A percentile compares a stretch with the other conserved stretches of the same genome.
Evolutionary conservation across 1,139 yeast genomes (phyloP).

Genomic region (Pichia cactophila): DNA sequence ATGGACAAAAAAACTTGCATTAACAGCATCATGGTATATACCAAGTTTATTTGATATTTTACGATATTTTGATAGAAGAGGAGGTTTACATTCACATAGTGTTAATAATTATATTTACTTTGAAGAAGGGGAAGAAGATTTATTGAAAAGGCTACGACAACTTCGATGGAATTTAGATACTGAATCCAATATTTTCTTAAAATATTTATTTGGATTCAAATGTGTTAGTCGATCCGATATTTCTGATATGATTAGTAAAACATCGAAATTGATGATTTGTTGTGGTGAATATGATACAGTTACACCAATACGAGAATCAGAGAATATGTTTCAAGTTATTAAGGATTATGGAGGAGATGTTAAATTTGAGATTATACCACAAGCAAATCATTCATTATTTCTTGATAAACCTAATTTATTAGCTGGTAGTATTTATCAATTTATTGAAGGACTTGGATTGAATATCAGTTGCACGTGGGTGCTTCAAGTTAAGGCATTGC

Average conservation of each 20-base stretch:
- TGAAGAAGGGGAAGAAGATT: conserved; percentile 19
- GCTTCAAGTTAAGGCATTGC: conserved; percentile 41
- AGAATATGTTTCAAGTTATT: conserved; percentile 19
- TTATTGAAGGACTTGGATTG: conserved; percentile 34
- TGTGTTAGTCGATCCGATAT: conserved; percentile 41
- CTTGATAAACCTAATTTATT: conserved; percentile 58
- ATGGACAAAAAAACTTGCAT: conserved; percentile 10
- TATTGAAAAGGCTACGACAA: conserved; percentile 48
- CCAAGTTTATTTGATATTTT: conserved; percentile 51
- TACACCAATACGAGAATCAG: conserved; percentile 38
- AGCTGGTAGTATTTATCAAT: conserved; percentile 56
- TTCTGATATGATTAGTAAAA: conserved; percentile 12
- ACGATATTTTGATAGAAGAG: conserved; percentile 52
- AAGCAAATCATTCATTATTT: conserved; percentile 62
- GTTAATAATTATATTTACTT: conserved; percentile 31
- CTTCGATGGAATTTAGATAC: conserved; percentile 68
- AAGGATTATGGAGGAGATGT: conserved; percentile 6
- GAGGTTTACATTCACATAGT: conserved; percentile 54
- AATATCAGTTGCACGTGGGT: conserved; percentile 38
- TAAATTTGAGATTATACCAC: conserved; percentile 33
- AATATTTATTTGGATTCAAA: conserved; percentile 43
- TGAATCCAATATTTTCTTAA: conserved; percentile 45
- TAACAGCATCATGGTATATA: conserved; percentile 27
- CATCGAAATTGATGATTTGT: conserved; percentile 4
- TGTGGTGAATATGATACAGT: conserved; percentile 54